Percentiles rank a stretch among this genome's conserved stretches.
Conservation (phyloP, 305 asterid species). For the Solanum hybrid region DNA sequence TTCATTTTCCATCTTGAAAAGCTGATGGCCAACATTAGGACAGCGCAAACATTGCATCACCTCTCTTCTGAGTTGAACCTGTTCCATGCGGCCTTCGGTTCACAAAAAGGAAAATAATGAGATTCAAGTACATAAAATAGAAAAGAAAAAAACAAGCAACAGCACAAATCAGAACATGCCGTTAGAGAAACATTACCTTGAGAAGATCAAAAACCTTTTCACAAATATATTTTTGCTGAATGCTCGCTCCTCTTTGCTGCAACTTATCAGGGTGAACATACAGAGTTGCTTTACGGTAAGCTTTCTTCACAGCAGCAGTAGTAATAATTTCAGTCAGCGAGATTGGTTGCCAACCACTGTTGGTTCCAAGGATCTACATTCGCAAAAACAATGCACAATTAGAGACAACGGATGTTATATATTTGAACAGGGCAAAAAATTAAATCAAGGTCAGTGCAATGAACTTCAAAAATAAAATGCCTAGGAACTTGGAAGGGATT, state of each 20-base stretch:
- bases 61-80: constrained; percentile 89
- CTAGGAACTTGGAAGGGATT: neutral
- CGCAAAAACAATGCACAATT: neutral
- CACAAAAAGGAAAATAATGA: constrained; percentile 9
- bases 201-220: constrained; percentile 93
- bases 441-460: neutral
- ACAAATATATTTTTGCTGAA: constrained; percentile 79
- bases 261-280: constrained; percentile 91
- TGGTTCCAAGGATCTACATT: constrained; percentile 77
- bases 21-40: neutral
- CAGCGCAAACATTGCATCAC: constrained; percentile 23
- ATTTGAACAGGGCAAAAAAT: neutral
- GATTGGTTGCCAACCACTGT: constrained; percentile 82
- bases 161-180: neutral
- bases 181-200: constrained; percentile 38
- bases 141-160: neutral
- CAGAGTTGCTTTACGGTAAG: constrained; percentile 89
- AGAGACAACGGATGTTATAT: neutral
- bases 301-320: constrained; percentile 72
- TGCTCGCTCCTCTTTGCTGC: constrained; percentile 89
- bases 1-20: constrained; percentile 1
- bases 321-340: constrained; percentile 74
- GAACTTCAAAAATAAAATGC: neutral
- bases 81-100: constrained; percentile 84
- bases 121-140: neutral